Base-by-base conservation (phyloP, 179 eudicot species). In the Actinidia arguta region DNA sequence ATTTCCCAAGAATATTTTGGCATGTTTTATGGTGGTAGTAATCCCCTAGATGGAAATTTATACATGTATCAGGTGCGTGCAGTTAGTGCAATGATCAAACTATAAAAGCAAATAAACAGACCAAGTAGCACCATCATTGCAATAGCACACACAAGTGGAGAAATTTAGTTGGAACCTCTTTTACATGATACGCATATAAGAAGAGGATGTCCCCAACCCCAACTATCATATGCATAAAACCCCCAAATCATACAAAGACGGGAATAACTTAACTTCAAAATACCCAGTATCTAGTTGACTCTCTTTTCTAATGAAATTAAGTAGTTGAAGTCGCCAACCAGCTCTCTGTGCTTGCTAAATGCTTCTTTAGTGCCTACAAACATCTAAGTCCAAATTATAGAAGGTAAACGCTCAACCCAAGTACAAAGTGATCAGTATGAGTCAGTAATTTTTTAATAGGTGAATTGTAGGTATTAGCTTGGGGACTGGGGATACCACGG, bases 261-360 rank as follows among this genome's bases (percentile, higher is more conserved):
- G 1, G 66, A 18, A 54, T 59, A 31, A 46, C 52, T 11, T 8
- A n/a, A 61, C 24, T 31, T 47, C 75, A 71, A 71, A 71, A 69
- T n/a, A 66, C 22, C 48, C 47, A 67, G n/a, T 17, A 42, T 46
- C 10, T 69, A 6, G 18, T 42, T 36, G 22, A 67, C 17, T 31
- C 4, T 69, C 22, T 39, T 69, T 42, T 69, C 50, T 6, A 42
- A 42, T 42, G 73, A 42, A 39, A 69, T 8, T 20, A 3, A 42
- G 18, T 24, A 42, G 51, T 69, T 27, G 51, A 69, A 39, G 73
- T 20, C 55, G 46, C 47, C 75, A 71, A 71, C 75, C 55, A 67
- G 31, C 50, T 42, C 73, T 42, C 16, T 36, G 13, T 27, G 70
- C 70, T 64, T 64, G 42, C 0, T 64, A 11, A 64, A 64, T 64